Evolutionary conservation across 129 eudicot species (phyloP).

Genomic region (Rutidosis leptorrhynchoides): DNA sequence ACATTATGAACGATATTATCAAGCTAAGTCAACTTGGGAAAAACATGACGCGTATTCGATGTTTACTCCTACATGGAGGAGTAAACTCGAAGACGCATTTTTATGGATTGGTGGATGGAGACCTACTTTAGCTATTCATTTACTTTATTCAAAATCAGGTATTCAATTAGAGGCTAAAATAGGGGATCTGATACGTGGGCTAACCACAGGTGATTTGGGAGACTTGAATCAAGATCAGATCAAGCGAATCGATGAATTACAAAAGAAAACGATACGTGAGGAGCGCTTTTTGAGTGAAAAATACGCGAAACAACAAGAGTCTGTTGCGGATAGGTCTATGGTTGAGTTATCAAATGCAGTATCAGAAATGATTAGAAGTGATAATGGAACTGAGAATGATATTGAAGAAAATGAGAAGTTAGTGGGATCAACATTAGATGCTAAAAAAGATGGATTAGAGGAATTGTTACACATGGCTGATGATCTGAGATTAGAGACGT

Average conservation of each 20-base stretch:
- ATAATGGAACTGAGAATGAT: constrained; percentile 3
- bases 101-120: constrained; percentile 81
- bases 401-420: constrained; percentile 14
- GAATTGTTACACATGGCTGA: constrained; percentile 52
- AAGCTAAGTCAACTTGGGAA: constrained; percentile 41
- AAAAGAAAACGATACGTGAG: constrained; percentile 30
- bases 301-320: constrained; percentile 49
- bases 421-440: constrained; percentile 33
- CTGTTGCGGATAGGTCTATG: constrained; percentile 53
- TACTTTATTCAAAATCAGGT: constrained; percentile 60
- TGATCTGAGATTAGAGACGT: constrained; percentile 52
- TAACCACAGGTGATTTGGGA: constrained; percentile 38
- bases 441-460: constrained; percentile 44
- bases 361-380: constrained; percentile 36
- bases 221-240: constrained; percentile 42
- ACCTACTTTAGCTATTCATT: constrained; percentile 60
- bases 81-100: constrained; percentile 55
- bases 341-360: constrained; percentile 51
- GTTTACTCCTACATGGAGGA: constrained; percentile 52
- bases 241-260: constrained; percentile 40
- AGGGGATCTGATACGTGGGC: constrained; percentile 38
- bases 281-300: constrained; percentile 49
- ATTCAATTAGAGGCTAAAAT: constrained; percentile 46
- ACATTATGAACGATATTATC: constrained; percentile 59
- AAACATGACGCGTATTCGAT: constrained; percentile 36